Percentiles rank a stretch among this genome's conserved stretches.
phyloP scores from a whole-genome alignment of 257 asterid species.

The Primulina huaijiensis region DNA sequence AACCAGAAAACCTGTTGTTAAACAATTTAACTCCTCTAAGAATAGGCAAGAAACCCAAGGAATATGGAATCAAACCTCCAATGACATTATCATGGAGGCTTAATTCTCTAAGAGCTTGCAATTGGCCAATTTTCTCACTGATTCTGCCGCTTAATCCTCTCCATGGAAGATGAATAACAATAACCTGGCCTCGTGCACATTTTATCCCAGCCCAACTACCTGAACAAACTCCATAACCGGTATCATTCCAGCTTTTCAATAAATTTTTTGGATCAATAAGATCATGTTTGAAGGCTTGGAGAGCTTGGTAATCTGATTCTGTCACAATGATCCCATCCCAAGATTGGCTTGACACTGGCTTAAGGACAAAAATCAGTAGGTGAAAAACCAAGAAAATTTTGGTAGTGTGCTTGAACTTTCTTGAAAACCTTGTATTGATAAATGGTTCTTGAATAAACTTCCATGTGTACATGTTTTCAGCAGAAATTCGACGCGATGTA shows the following conservation, averaged over 20 bases:
- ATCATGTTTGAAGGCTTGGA: conserved; percentile 77
- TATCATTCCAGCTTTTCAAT: conserved; percentile 85
- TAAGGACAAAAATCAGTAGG: conserved; percentile 24
- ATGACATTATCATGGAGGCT: conserved; percentile 88
- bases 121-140: conserved; percentile 70
- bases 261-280: conserved; percentile 77
- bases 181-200: conserved; percentile 91
- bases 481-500: conserved; percentile 18
- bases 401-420: conserved; percentile 7
- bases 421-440: conserved; percentile 8
- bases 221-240: conserved; percentile 83
- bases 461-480: conserved; percentile 34
- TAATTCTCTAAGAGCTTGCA: conserved; percentile 78
- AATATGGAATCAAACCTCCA: conserved; percentile 66
- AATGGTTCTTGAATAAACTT: conserved; percentile 28
- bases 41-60: conserved; percentile 68
- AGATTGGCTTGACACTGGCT: conserved; percentile 34
- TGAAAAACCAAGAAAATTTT: conserved; percentile 30
- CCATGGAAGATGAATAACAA: conserved; percentile 96
- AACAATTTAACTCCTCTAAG: conserved; percentile 87
- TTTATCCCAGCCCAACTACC: conserved; percentile 89
- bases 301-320: conserved; percentile 66
- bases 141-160: conserved; percentile 70
- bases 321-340: conserved; percentile 94
- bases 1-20: conserved; percentile 72